Percentiles rank a stretch among this genome's conserved stretches.
Conservation (phyloP, 2,329 filamentous ascomycete species). For the Arthrobotrys conoides region DNA sequence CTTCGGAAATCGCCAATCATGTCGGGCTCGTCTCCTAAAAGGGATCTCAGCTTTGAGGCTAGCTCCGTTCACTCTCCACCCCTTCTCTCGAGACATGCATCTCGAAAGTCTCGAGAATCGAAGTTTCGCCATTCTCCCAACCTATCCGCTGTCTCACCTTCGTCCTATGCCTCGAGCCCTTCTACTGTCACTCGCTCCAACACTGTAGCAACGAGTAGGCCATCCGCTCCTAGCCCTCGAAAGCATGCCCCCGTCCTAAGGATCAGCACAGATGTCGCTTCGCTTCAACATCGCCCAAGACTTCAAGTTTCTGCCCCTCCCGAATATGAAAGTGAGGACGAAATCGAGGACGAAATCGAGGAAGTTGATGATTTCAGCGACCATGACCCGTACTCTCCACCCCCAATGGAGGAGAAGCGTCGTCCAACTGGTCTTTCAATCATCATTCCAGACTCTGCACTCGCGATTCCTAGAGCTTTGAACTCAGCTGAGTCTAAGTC, state of each 20-base stretch:
- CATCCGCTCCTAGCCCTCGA: constrained; percentile 43
- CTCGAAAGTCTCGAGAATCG: constrained; percentile 57
- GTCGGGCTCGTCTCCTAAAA: constrained; percentile 54
- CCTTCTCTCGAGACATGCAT: constrained; percentile 57
- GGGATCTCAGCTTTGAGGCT: constrained; percentile 54
- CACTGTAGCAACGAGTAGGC: constrained; percentile 54
- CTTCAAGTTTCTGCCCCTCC: constrained; percentile 48
- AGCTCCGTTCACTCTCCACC: constrained; percentile 58
- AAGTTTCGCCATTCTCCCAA: constrained; percentile 59
- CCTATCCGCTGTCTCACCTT: constrained; percentile 38
- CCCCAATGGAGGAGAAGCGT: constrained; percentile 55
- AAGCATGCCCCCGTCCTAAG: constrained; percentile 48
- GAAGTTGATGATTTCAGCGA: constrained; percentile 59
- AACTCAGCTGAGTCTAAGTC: constrained; percentile 54
- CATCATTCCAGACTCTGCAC: constrained; percentile 48
- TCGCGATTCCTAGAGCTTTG: constrained; percentile 46
- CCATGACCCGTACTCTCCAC: constrained; percentile 40
- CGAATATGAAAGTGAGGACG: constrained; percentile 44
- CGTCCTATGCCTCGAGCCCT: constrained; percentile 51
- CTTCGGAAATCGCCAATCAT: constrained; percentile 70
- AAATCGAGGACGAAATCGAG: constrained; percentile 52
- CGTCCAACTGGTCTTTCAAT: constrained; percentile 55
- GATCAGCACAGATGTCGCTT: constrained; percentile 57
- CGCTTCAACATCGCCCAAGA: constrained; percentile 44
- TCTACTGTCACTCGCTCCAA: constrained; percentile 57